Evolutionary conservation across 2,329 filamentous ascomycete species (phyloP).

Genomic region (Alternaria ethzedia): DNA sequence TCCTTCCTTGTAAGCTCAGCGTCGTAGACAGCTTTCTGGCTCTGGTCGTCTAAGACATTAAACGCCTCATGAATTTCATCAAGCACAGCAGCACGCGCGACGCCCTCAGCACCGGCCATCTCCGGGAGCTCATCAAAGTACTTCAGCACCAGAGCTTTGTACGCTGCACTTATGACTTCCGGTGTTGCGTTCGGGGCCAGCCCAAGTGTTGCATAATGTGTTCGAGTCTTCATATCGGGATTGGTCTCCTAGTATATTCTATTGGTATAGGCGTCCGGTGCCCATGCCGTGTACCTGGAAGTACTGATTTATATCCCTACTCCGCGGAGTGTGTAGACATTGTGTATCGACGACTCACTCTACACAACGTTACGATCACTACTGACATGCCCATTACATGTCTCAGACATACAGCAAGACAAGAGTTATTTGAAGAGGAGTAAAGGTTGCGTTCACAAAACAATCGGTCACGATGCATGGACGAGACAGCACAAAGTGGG

Average conservation of each 20-base stretch:
- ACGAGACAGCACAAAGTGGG: not conserved
- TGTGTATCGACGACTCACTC: constrained; percentile 10
- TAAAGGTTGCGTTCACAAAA: not conserved
- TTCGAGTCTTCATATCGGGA: constrained; percentile 6
- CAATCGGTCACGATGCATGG: not conserved
- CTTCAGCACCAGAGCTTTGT: constrained; percentile 23
- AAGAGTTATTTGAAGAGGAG: not conserved
- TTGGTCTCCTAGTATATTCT: not conserved
- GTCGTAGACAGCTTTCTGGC: constrained; percentile 23
- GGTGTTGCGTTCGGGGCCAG: constrained; percentile 18
- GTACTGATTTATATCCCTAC: not conserved
- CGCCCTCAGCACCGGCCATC: constrained; percentile 14
- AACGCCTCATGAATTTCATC: constrained; percentile 21
- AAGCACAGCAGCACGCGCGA: constrained; percentile 12
- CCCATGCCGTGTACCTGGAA: not conserved
- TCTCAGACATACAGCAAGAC: not conserved
- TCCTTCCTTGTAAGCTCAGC: constrained; percentile 13
- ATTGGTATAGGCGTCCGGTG: not conserved
- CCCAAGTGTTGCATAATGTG: constrained; percentile 24
- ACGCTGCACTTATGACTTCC: constrained; percentile 25
- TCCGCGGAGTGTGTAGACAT: constrained; percentile 3
- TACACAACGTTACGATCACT: not conserved
- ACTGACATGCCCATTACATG: not conserved
- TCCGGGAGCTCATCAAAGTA: constrained; percentile 21
- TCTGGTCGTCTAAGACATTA: constrained; percentile 21